Conservation (phyloP, 352 stramenopile species). For the Sclerospora graminicola region DNA sequence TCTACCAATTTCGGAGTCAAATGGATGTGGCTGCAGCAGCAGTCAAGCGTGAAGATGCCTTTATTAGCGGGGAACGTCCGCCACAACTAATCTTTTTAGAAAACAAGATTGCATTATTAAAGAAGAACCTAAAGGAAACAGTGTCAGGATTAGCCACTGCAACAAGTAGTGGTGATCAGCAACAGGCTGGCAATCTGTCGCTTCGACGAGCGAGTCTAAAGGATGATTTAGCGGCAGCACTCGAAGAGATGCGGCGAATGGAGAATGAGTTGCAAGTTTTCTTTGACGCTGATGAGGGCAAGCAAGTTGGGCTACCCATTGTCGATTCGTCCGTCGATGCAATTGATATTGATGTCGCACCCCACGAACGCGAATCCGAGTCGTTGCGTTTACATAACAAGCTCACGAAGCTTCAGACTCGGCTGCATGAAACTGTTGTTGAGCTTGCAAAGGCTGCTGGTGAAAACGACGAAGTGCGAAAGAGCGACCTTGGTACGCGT, state of each 20-base stretch:
- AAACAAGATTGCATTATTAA: conserved; percentile 54
- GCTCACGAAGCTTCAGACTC: conserved; percentile 29
- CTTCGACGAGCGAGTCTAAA: conserved; percentile 49
- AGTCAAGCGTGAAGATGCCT: conserved; percentile 60
- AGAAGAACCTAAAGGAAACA: conserved; percentile 62
- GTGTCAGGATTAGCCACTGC: conserved; percentile 48
- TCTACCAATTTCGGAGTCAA: conserved; percentile 53
- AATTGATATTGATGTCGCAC: conserved; percentile 39
- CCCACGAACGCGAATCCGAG: conserved; percentile 30
- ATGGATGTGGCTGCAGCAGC: conserved; percentile 53
- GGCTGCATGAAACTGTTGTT: conserved; percentile 53
- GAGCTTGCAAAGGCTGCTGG: conserved; percentile 47
- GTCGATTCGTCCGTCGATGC: conserved; percentile 17
- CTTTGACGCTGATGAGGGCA: conserved; percentile 25
- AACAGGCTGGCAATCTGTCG: conserved; percentile 53
- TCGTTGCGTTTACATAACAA: conserved; percentile 35
- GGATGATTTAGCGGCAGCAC: conserved; percentile 51
- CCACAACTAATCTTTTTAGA: conserved; percentile 73
- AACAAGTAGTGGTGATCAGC: conserved; percentile 35
- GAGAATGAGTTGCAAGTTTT: conserved; percentile 46
- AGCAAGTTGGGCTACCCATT: conserved; percentile 15
- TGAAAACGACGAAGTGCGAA: conserved; percentile 37
- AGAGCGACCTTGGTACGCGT: conserved; percentile 37
- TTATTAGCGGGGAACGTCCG: conserved; percentile 70
- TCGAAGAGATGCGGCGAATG: conserved; percentile 68